Conservation (phyloP, 2,329 filamentous ascomycete genomes). For the Eurotiales sp. region DNA sequence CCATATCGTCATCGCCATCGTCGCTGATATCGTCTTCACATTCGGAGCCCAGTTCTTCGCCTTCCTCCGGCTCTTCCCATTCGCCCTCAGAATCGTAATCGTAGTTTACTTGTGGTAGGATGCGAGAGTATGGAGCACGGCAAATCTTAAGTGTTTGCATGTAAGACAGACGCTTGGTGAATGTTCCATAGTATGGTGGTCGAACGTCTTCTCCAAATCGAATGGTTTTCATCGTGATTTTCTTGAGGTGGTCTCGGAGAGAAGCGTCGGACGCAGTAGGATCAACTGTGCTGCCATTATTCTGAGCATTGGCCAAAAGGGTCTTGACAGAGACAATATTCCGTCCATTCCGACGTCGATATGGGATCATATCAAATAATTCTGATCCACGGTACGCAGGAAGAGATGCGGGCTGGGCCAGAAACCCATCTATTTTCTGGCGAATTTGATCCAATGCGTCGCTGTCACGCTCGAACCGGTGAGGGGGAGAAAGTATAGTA, state of each 20-base stretch:
- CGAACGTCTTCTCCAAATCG: conserved; percentile 61
- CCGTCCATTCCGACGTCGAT: conserved; percentile 29
- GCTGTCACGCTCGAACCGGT: conserved; percentile 56
- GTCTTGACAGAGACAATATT: conserved; percentile 50
- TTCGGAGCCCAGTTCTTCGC: conserved; percentile 63
- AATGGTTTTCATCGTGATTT: conserved; percentile 56
- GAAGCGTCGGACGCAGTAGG: conserved; percentile 28
- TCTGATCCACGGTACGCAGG: conserved; percentile 31
- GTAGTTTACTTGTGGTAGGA: conserved; percentile 55
- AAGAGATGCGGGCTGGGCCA: conserved; percentile 18
- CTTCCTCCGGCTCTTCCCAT: conserved; percentile 69
- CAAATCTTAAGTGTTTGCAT: conserved; percentile 44
- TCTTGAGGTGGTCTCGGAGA: conserved; percentile 38
- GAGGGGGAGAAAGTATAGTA: conserved; percentile 62
- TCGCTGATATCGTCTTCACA: conserved; percentile 60
- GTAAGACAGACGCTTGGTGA: conserved; percentile 46
- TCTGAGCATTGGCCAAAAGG: conserved; percentile 57
- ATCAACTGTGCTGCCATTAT: conserved; percentile 35
- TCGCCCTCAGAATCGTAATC: conserved; percentile 64
- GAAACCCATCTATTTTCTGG: conserved; percentile 44
- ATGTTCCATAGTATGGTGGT: conserved; percentile 62
- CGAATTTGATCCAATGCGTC: conserved; percentile 54
- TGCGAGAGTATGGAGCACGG: conserved; percentile 52
- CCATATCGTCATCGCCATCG: conserved; percentile 78
- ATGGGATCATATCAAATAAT: conserved; percentile 37